phyloP scores from a whole-genome alignment of 495 filamentous ascomycete genomes.

The Penicillium longicatenatum region DNA sequence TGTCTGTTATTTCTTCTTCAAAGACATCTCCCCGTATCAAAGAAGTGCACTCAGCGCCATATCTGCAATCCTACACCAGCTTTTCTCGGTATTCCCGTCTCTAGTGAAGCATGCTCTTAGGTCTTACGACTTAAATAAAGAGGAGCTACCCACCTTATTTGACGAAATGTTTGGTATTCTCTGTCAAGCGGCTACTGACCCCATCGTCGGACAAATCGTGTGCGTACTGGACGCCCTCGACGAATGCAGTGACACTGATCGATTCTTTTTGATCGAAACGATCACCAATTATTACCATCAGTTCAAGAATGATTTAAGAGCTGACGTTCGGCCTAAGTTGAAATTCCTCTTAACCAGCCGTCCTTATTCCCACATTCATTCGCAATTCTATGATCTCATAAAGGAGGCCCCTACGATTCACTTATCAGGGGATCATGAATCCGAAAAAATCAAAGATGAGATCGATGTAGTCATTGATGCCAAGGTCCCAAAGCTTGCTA shows the following conservation, averaged over 20 bases:
- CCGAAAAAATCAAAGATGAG: slow-evolving; percentile 41
- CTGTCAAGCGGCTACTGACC: slow-evolving; percentile 26
- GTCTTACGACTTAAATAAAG: slow-evolving; percentile 32
- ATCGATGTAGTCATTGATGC: slow-evolving; percentile 43
- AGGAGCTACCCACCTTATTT: slow-evolving; percentile 37
- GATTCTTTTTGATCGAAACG: slow-evolving; percentile 19
- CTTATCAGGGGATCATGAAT: slow-evolving; percentile 39
- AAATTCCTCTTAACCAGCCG: slow-evolving; percentile 55
- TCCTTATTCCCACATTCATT: slow-evolving; percentile 42
- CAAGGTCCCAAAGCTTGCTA: slow-evolving; percentile 29
- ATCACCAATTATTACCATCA: slow-evolving; percentile 12
- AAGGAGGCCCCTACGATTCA: slow-evolving; percentile 34
- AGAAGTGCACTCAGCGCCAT: slow-evolving; percentile 41
- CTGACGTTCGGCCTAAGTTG: slow-evolving; percentile 19
- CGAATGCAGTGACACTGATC: slow-evolving; percentile 28
- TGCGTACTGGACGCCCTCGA: slow-evolving; percentile 54
- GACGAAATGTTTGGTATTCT: slow-evolving; percentile 46
- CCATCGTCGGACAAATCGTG: slow-evolving; percentile 46
- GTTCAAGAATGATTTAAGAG: slow-evolving; percentile 5
- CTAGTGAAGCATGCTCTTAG: slow-evolving; percentile 17
- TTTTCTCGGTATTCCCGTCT: slow-evolving; percentile 38
- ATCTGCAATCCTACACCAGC: slow-evolving; percentile 49
- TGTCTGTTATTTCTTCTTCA: slow-evolving; percentile 61
- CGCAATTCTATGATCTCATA: slow-evolving; percentile 28
- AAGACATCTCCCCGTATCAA: slow-evolving; percentile 51